Evolutionary conservation across 441 rosid genomes (phyloP).

Genomic region (Adansonia grandidieri): DNA sequence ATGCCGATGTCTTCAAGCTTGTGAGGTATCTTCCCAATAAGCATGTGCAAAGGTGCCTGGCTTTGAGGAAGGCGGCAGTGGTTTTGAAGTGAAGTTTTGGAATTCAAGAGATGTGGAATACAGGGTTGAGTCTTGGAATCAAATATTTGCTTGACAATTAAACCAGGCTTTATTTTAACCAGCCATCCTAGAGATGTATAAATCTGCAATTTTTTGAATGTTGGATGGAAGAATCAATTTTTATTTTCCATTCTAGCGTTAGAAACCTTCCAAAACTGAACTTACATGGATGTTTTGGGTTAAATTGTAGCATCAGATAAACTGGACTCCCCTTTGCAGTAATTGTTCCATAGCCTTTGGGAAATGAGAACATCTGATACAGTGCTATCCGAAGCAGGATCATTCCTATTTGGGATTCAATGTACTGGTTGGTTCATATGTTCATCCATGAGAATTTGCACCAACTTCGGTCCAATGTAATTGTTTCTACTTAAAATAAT

Average conservation of each 20-base stretch:
- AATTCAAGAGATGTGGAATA: neutral
- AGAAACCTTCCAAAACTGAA: neutral
- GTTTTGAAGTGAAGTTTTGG: slow-evolving; percentile 49
- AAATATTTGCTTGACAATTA: neutral
- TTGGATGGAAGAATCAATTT: neutral
- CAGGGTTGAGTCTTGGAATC: neutral
- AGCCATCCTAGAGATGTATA: neutral
- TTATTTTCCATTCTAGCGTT: neutral
- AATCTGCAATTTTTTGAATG: neutral
- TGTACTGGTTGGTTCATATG: neutral
- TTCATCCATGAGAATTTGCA: neutral
- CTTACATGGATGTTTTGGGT: neutral
- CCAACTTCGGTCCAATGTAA: neutral
- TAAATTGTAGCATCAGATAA: neutral
- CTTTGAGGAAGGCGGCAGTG: slow-evolving; percentile 87
- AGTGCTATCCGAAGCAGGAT: neutral
- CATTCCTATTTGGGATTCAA: neutral
- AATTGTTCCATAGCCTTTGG: neutral
- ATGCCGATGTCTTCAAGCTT: slow-evolving; percentile 74
- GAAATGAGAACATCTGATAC: neutral
- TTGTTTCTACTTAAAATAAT: neutral
- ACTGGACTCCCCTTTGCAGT: no score
- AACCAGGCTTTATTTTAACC: neutral
- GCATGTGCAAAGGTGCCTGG: slow-evolving; percentile 79
- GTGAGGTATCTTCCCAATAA: slow-evolving; percentile 81